Evolutionary conservation across 2,329 filamentous ascomycete genomes (phyloP), one percentile per base, ranked within the genome.

Genomic region (Teratosphaeriaceae sp.): DNA sequence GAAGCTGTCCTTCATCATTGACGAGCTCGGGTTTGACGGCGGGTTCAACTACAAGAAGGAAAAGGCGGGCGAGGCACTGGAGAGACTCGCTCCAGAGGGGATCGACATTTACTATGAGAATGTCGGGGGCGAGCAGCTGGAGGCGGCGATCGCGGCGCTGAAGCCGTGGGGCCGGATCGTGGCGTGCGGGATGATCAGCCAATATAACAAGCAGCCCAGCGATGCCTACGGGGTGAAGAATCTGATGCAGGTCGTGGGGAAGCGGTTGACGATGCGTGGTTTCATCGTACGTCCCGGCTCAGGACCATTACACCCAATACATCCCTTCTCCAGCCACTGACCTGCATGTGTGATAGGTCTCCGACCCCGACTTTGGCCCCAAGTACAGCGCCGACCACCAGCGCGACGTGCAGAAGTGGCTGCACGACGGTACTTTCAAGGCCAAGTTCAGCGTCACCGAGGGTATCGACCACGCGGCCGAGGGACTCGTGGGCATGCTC

Each of bases 31-130:
- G 20, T 88, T 88, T 59, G 82, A 88, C 57, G 75, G 64, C 13
- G 87, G 81, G 7, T 92, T 90, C 70, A 92, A 94, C 73, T 94
- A 94, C 74, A 90, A 92, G 75, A 88, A 78, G 53, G 85, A 92
- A 69, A 77, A 75, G 53, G 75, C 85, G 0, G 59, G 66, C 1
- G 81, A 82, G 9, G 86, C 85, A 0, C 72, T 94, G 43, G 65
- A 71, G 51, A 74, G 84, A 45, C 73, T 92, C 15, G 84, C 84
- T 0, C 85, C 86, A 0, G 65, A 88, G 11, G 87, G 86, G 3
- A 75, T 94, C 48, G 86, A 94, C 58, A 87, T 88, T 60, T 88
- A 88, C 69, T 89, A 82, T 58, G 85, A 88, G 65, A 88, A 88
- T 53, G 84, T 65, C 35, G 85, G 85, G 16, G 85, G 84, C 29